Percentiles rank a stretch among this genome's conserved stretches.
These are phyloP conservation scores for Candida sakaeoensis DNA, from an alignment of 805 yeast genomes.

Conservation along the genomic window DNA sequence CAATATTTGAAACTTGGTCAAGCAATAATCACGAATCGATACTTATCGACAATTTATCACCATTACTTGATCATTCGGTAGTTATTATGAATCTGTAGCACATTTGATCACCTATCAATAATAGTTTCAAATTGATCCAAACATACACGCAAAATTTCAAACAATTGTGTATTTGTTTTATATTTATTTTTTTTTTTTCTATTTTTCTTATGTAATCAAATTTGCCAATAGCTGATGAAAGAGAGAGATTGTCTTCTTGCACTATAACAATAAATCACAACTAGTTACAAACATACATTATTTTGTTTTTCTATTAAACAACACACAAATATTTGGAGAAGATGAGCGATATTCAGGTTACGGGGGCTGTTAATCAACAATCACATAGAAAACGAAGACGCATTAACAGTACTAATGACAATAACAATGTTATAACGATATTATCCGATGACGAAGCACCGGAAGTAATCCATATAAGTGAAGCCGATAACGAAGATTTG, in stretches of 20 bases:
- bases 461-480: slow-evolving; percentile 6
- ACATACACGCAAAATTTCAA: too few species aligned
- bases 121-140: neutral
- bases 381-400: slow-evolving; percentile 1
- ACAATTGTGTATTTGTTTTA: too few species aligned
- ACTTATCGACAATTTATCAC: too few species aligned
- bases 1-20: too few species aligned
- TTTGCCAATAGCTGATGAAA: neutral
- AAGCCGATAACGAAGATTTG: too few species aligned
- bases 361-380: neutral
- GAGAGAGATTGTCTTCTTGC: neutral
- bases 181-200: too few species aligned
- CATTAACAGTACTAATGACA: neutral
- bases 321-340: neutral
- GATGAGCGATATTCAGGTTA: neutral
- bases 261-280: too few species aligned
- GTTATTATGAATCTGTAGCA: too few species aligned
- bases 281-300: too few species aligned
- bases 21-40: too few species aligned
- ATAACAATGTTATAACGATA: slow-evolving; percentile 6
- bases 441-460: slow-evolving; percentile 11
- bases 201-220: neutral
- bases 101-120: too few species aligned
- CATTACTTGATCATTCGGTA: too few species aligned
- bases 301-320: neutral